A percentile compares a stretch with the other conserved stretches of the same genome.
These are phyloP conservation scores for Mortierella sp. DNA, from an alignment of 371 early-diverging fungal genomes.

Conservation along the genomic window DNA sequence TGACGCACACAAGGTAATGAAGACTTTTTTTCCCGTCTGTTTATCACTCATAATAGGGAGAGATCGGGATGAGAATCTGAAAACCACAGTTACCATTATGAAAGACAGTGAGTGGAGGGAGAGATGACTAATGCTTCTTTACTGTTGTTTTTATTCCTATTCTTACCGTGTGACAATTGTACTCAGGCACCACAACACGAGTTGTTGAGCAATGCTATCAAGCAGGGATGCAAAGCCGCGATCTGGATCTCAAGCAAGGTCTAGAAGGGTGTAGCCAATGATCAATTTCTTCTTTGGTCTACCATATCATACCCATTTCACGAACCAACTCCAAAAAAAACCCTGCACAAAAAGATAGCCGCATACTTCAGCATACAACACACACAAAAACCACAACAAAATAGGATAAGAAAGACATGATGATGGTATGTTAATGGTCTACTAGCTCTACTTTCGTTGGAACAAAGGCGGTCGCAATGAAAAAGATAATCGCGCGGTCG, in stretches of 20 bases:
- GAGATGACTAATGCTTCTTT: neutral
- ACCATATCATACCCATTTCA: neutral
- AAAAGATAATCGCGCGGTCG: too few relatives aligned
- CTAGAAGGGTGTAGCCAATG: conserved; percentile 31
- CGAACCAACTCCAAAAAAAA: neutral
- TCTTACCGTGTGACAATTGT: neutral
- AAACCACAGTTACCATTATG: neutral
- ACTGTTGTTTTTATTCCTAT: neutral
- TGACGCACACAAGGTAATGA: conserved; percentile 80
- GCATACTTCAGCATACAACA: neutral
- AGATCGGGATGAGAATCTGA: neutral
- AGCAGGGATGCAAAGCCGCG: conserved; percentile 86
- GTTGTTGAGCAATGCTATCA: conserved; percentile 78
- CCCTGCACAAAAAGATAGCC: neutral
- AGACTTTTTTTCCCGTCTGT: neutral
- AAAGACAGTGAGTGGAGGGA: too few relatives aligned
- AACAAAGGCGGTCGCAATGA: too few relatives aligned
- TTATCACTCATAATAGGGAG: neutral
- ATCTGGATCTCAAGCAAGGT: conserved; percentile 86
- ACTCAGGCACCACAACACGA: conserved; percentile 80
- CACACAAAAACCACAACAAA: neutral
- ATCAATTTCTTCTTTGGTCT: too few relatives aligned
- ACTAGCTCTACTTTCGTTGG: too few relatives aligned
- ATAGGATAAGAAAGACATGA: neutral
- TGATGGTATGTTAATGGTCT: too few relatives aligned